phyloP scores from a whole-genome alignment of 2,329 filamentous ascomycete species.

The Talaromyces amestolkiae region DNA sequence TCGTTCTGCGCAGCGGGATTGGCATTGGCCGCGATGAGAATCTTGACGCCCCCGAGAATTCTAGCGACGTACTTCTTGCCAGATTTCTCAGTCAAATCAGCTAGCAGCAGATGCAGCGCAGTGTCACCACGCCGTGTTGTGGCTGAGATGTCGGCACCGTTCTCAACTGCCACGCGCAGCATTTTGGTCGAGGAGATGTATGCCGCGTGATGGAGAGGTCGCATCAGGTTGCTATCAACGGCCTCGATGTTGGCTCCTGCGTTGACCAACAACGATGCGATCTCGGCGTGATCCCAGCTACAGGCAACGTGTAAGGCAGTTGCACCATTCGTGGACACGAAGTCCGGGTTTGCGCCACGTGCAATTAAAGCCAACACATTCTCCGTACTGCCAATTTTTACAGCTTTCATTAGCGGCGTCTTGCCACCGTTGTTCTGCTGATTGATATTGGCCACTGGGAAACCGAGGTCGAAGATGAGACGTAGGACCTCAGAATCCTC shows the following conservation, averaged over 20 bases:
- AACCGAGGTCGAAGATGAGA: neutral
- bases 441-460: neutral
- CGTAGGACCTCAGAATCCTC: neutral
- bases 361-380: constrained; percentile 2
- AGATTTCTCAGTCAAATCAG: neutral
- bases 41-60: neutral
- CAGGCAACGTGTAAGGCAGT: constrained; percentile 9
- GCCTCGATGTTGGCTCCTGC: constrained; percentile 11
- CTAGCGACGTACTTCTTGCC: neutral
- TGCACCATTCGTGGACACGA: neutral
- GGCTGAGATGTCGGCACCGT: neutral
- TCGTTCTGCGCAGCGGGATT: neutral
- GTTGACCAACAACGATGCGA: neutral
- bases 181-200: neutral
- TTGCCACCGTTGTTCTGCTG: neutral
- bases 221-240: neutral
- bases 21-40: neutral
- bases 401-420: constrained; percentile 9
- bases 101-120: constrained; percentile 4
- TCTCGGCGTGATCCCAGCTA: neutral
- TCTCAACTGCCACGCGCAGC: neutral
- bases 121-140: neutral
- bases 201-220: constrained; percentile 10
- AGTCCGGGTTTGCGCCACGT: neutral
- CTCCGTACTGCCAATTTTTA: neutral